Evolutionary conservation across 2,329 filamentous ascomycete species (phyloP).

Genomic region (Dactylellina haptotyla): DNA sequence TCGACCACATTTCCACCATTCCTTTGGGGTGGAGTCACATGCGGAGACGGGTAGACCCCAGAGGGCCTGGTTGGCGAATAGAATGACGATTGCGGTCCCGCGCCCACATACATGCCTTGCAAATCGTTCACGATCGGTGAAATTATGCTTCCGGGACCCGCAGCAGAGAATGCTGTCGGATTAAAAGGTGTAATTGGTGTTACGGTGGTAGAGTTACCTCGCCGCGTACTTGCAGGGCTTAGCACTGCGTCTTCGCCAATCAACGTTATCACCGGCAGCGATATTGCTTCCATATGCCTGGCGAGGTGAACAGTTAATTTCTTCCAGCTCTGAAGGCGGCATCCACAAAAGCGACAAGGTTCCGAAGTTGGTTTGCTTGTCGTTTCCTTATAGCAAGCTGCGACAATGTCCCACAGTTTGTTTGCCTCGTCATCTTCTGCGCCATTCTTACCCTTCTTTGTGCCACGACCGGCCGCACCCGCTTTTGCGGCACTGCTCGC

Average conservation of each 20-base stretch:
- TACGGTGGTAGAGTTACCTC: slow-evolving; percentile 46
- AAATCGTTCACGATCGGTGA: slow-evolving; percentile 38
- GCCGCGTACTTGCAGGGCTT: slow-evolving; percentile 46
- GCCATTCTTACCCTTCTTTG: slow-evolving; percentile 57
- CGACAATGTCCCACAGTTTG: slow-evolving; percentile 79
- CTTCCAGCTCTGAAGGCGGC: slow-evolving; percentile 84
- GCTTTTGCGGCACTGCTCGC: slow-evolving; percentile 61
- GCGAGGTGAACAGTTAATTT: slow-evolving; percentile 92
- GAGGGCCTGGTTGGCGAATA: slow-evolving; percentile 51
- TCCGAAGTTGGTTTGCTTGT: slow-evolving; percentile 74
- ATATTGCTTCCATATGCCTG: slow-evolving; percentile 93
- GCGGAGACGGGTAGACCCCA: slow-evolving; percentile 40
- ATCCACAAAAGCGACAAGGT: slow-evolving; percentile 87
- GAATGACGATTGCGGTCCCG: slow-evolving; percentile 23
- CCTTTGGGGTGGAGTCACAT: slow-evolving; percentile 42
- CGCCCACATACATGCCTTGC: slow-evolving; percentile 42
- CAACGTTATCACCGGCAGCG: slow-evolving; percentile 76
- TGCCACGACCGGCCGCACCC: slow-evolving; percentile 38
- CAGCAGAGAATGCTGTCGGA: slow-evolving; percentile 31
- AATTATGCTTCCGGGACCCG: slow-evolving; percentile 33
- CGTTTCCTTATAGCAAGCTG: slow-evolving; percentile 79
- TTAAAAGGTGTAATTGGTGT: slow-evolving; percentile 52
- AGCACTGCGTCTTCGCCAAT: slow-evolving; percentile 63
- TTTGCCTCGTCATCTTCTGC: slow-evolving; percentile 64
- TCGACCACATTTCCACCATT: slow-evolving; percentile 50